Base-by-base conservation (phyloP, 140 eudicot species). In the Ambrosia hybrid region DNA sequence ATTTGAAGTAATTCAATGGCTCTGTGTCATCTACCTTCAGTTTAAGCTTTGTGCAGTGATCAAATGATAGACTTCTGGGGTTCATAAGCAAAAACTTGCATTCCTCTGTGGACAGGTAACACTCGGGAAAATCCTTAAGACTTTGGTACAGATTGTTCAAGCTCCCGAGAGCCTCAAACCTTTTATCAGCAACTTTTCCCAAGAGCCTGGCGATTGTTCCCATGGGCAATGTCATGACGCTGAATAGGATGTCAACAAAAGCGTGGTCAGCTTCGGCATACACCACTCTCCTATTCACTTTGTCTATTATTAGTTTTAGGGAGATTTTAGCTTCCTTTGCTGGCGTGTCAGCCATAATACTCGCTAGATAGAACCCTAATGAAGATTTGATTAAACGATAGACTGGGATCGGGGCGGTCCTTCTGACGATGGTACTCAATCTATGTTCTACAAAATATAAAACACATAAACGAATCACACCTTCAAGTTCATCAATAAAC, bases 201-300 rank as follows among this genome's bases (percentile, higher is more conserved):
- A 65, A 51, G 72, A 72, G 34, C 41, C 72, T 51, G 14, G 41
- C 36, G 14, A 81, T 51, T 33, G 78, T 60, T 14, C 82, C 85
- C 76, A 72, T 2, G 3, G 85, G 82, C 76, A 81, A 13, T 33
- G 85, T 76, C 58, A 76, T 41, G 73, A 81, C 14, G 75, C 85
- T 81, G 63, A 81, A 58, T 21, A 81, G 57, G 66, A 76, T 41
- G 62, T 76, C 79, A 21, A 70, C 72, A 51, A 81, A 81, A 37
- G 61, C 41, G 21, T 52, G 1, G 13, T 59, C 71, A 13, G 71
- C 79, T 67, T 75, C 82, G 0, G 74, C 79, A 33, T 57, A 76
- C 34, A 76, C 30, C 26, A 81, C 85, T 61, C 9, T 67, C 13
- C 59, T 62, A 53, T 68, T 41, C 14, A 51, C 52, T 49, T 46